Percentiles rank a stretch among this genome's conserved stretches.
Evolutionary conservation across 345 rosid genomes (phyloP).

Genomic region (Citrus hindsii): DNA sequence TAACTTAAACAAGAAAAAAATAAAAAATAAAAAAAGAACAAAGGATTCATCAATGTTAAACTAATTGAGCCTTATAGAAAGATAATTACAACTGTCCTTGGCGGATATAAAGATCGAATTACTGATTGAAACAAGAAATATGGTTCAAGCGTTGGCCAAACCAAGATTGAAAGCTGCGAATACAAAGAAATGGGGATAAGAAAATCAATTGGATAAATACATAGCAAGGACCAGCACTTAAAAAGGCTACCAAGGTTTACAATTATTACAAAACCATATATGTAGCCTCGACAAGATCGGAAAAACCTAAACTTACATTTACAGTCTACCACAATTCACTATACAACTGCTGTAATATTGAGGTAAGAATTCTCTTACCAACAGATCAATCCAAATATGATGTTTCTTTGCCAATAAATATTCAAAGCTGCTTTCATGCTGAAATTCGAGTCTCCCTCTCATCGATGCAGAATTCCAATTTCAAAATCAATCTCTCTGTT

Average conservation of each 20-base stretch:
- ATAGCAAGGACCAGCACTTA: not conserved
- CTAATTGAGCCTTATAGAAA: not conserved
- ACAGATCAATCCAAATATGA: not conserved
- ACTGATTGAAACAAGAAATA: not conserved
- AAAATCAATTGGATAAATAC: not conserved
- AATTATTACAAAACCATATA: not conserved
- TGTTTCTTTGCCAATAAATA: not conserved
- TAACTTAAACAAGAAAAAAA: too few relatives aligned
- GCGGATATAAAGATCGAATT: not conserved
- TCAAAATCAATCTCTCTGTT: constrained; percentile 8
- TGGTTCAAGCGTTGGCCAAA: not conserved
- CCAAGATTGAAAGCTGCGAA: not conserved
- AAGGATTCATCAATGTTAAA: not conserved
- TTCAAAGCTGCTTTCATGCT: not conserved
- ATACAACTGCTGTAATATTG: constrained; percentile 21
- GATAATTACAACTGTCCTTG: not conserved
- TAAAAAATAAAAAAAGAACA: too few relatives aligned
- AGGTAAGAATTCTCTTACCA: not conserved
- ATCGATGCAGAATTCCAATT: not conserved
- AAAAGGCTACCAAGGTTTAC: not conserved
- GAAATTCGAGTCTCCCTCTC: not conserved
- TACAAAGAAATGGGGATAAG: not conserved
- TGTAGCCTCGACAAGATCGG: not conserved
- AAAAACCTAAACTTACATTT: constrained; percentile 14
- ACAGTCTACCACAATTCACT: constrained; percentile 28